Percentiles rank a stretch among this genome's conserved stretches.
These are phyloP conservation scores for Carallia brachiata DNA, from an alignment of 345 rosid species.

Conservation along the genomic window DNA sequence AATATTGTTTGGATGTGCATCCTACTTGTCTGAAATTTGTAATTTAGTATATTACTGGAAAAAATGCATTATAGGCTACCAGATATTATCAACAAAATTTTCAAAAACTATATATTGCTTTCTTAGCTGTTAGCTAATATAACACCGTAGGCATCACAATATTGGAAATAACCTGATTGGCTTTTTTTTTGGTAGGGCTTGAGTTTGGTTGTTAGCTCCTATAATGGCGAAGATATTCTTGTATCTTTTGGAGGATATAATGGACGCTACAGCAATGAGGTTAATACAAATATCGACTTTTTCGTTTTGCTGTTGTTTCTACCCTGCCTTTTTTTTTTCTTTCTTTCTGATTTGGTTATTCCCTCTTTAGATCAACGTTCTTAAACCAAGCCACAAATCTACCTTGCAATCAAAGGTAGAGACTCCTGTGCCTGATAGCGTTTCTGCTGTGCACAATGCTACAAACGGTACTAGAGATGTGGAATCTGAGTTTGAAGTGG, in stretches of 20 bases:
- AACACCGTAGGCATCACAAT: not conserved
- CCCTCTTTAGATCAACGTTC: slow-evolving; percentile 65
- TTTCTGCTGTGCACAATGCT: slow-evolving; percentile 64
- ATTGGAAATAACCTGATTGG: slow-evolving; percentile 10
- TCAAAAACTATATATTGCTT: not conserved
- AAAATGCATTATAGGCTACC: too few relatives aligned
- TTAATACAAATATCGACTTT: slow-evolving; percentile 21
- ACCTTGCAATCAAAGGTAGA: slow-evolving; percentile 70
- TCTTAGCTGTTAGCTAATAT: not conserved
- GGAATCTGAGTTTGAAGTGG: slow-evolving; percentile 72
- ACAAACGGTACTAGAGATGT: slow-evolving; percentile 76
- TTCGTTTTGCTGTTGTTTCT: slow-evolving; percentile 11
- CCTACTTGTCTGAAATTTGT: too few relatives aligned
- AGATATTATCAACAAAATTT: too few relatives aligned
- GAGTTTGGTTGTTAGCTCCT: slow-evolving; percentile 83
- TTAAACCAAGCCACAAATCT: slow-evolving; percentile 93
- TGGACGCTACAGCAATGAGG: slow-evolving; percentile 94
- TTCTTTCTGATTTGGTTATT: slow-evolving; percentile 23
- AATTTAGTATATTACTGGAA: too few relatives aligned
- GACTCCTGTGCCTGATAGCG: slow-evolving; percentile 65
- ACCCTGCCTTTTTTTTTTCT: not conserved
- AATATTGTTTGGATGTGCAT: not conserved
- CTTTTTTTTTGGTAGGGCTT: slow-evolving; percentile 55
- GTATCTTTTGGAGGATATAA: slow-evolving; percentile 95
- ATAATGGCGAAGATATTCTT: slow-evolving; percentile 79